Evolutionary conservation across 1,139 yeast species (phyloP).

Genomic region (Protomyces gravidus): DNA sequence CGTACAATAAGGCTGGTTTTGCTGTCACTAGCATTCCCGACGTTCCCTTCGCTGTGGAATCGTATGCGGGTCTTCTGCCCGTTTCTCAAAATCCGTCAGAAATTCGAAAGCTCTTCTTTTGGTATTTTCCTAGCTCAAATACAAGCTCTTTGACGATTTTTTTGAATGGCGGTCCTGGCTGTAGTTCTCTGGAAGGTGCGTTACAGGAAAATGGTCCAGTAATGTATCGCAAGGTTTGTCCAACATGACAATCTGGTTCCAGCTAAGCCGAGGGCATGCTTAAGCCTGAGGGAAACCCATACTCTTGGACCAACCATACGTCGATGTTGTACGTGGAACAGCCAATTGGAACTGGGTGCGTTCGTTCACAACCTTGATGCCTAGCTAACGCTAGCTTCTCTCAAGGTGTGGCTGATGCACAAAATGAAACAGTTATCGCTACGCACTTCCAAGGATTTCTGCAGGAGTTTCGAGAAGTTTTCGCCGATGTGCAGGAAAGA

Average conservation of each 20-base stretch:
- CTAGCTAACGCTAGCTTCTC: slow-evolving; percentile 38
- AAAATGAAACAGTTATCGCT: slow-evolving; percentile 2
- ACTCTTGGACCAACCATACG: slow-evolving; percentile 14
- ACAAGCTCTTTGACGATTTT: slow-evolving; percentile 47
- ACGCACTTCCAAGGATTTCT: slow-evolving; percentile 49
- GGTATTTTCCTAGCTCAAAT: slow-evolving; percentile 21
- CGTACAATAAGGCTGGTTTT: too few species aligned
- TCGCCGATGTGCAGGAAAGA: slow-evolving; percentile 51
- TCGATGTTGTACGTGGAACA: slow-evolving; percentile 58
- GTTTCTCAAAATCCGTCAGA: slow-evolving; percentile 5
- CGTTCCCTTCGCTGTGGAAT: slow-evolving; percentile 13
- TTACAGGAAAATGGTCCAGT: slow-evolving; percentile 88
- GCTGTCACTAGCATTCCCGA: slow-evolving; percentile 24
- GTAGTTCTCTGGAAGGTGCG: slow-evolving; percentile 97
- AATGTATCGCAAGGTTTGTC: slow-evolving; percentile 54
- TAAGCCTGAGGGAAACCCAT: slow-evolving; percentile 63
- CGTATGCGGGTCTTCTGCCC: slow-evolving; percentile 24
- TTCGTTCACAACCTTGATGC: slow-evolving; percentile 44
- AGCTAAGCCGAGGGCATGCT: too few species aligned
- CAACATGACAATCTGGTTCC: too few species aligned
- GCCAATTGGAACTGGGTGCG: slow-evolving; percentile 91
- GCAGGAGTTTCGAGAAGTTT: slow-evolving; percentile 59
- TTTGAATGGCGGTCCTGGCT: slow-evolving; percentile 87
- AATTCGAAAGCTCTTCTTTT: slow-evolving; percentile 16
- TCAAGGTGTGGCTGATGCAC: slow-evolving; percentile 38